These are phyloP conservation scores for Capsella rubella DNA, from an alignment of 441 rosid species.

Conservation along the genomic window DNA sequence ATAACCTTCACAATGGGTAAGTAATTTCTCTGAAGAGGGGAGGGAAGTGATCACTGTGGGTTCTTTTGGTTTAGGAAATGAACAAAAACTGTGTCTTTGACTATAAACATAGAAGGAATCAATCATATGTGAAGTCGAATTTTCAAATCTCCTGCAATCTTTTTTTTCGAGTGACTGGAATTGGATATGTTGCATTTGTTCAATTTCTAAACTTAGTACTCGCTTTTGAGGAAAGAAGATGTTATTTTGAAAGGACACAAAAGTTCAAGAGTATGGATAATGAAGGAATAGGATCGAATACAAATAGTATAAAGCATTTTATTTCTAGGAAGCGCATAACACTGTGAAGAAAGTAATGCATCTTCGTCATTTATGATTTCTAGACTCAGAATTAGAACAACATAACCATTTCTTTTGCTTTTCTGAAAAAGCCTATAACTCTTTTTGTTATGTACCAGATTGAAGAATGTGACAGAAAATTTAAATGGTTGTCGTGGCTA, in stretches of 20 bases:
- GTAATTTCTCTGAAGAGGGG: not conserved
- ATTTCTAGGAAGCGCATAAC: not conserved
- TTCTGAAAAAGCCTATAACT: not conserved
- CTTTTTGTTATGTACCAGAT: slow-evolving; percentile 49
- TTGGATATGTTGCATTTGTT: not conserved
- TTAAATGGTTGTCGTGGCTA: slow-evolving; percentile 78
- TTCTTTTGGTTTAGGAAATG: not conserved
- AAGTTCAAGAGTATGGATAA: not conserved
- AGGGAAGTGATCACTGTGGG: not conserved
- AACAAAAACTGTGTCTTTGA: not conserved
- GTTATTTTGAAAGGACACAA: slow-evolving; percentile 9
- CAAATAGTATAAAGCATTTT: not conserved
- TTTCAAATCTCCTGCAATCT: not conserved
- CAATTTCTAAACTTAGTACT: not conserved
- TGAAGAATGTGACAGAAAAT: slow-evolving; percentile 77
- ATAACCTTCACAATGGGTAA: slow-evolving; percentile 88
- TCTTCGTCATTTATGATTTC: not conserved
- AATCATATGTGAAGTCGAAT: not conserved
- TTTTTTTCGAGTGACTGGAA: not conserved
- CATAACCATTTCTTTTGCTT: not conserved
- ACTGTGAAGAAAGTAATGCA: not conserved
- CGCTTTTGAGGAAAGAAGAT: not conserved
- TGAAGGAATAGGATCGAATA: not conserved
- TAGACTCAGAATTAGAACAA: not conserved
- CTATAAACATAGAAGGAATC: not conserved